Conservation (phyloP, 495 filamentous ascomycete species). For the Podospora comata region DNA sequence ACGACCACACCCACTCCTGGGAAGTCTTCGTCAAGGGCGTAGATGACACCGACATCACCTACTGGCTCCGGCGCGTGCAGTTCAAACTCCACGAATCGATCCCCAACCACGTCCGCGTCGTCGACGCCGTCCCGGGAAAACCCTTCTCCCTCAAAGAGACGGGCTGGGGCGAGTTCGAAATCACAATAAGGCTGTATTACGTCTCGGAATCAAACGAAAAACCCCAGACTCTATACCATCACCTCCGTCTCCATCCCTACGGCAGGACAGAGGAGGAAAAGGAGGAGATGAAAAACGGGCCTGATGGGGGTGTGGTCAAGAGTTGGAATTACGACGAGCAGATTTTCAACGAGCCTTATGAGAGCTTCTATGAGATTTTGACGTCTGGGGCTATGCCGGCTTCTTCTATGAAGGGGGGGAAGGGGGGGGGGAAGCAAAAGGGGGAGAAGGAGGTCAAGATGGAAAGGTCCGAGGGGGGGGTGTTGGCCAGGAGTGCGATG, state of each 20-base stretch:
- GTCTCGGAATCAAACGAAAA: slow-evolving; percentile 81
- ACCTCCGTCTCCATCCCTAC: slow-evolving; percentile 87
- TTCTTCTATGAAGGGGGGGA: slow-evolving; percentile 28
- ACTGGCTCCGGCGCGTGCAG: slow-evolving; percentile 94
- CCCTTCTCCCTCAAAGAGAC: slow-evolving; percentile 88
- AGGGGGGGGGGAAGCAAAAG: slow-evolving; percentile 29
- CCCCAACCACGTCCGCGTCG: slow-evolving; percentile 72
- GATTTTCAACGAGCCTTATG: slow-evolving; percentile 93
- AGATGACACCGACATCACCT: slow-evolving; percentile 81
- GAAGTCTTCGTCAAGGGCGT: slow-evolving; percentile 85
- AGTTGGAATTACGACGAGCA: slow-evolving; percentile 85
- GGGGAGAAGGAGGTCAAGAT: slow-evolving; percentile 14
- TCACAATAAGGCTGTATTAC: slow-evolving; percentile 90
- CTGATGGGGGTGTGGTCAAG: slow-evolving; percentile 61
- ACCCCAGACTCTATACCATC: slow-evolving; percentile 85
- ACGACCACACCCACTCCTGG: slow-evolving; percentile 95
- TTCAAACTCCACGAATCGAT: slow-evolving; percentile 98
- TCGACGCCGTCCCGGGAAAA: slow-evolving; percentile 61
- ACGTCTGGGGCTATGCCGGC: slow-evolving; percentile 57
- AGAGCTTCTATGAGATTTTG: slow-evolving; percentile 79
- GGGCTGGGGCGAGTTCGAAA: slow-evolving; percentile 97
- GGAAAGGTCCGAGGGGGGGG: slow-evolving; percentile 43
- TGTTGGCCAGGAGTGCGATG: slow-evolving; percentile 62
- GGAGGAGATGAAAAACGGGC: slow-evolving; percentile 52
- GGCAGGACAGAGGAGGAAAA: slow-evolving; percentile 70